A percentile compares a stretch with the other conserved stretches of the same genome.
Evolutionary conservation across 2,329 filamentous ascomycete genomes (phyloP).

Genomic region (Cytospora chrysosperma): DNA sequence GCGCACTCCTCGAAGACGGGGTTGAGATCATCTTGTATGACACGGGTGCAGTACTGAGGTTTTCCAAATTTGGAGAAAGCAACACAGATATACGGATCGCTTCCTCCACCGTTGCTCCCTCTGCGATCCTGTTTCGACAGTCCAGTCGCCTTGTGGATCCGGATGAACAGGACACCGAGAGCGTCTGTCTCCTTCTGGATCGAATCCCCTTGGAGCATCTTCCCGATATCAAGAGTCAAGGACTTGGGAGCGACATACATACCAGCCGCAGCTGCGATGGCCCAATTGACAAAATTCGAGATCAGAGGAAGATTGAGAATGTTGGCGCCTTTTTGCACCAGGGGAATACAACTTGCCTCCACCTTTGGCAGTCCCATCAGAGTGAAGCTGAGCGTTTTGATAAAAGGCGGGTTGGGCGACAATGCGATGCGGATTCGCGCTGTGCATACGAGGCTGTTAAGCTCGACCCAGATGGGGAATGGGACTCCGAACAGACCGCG

Average conservation of each 20-base stretch:
- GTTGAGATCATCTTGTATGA: conserved; percentile 92
- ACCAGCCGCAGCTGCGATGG: conserved; percentile 79
- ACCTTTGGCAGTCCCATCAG: conserved; percentile 93
- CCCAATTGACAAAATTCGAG: conserved; percentile 95
- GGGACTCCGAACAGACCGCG: conserved; percentile 88
- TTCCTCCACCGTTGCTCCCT: conserved; percentile 81
- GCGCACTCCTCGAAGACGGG: conserved; percentile 89
- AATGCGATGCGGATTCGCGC: conserved; percentile 80
- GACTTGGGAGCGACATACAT: conserved; percentile 96
- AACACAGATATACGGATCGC: conserved; percentile 92
- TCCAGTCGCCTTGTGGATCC: conserved; percentile 82
- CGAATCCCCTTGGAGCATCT: conserved; percentile 87
- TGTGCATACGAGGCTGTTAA: conserved; percentile 88
- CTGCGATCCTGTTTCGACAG: conserved; percentile 88
- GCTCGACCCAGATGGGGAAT: conserved; percentile 83
- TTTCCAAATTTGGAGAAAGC: conserved; percentile 96
- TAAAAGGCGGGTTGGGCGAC: conserved; percentile 85
- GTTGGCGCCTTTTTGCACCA: conserved; percentile 88
- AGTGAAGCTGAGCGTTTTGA: conserved; percentile 89
- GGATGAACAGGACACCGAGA: conserved; percentile 85
- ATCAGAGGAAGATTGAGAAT: conserved; percentile 89
- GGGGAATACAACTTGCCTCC: conserved; percentile 83
- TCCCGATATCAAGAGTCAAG: conserved; percentile 86
- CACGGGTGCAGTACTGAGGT: conserved; percentile 94
- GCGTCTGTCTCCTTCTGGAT: conserved; percentile 87